These are phyloP conservation scores for Yamadazyma blattariae DNA, from an alignment of 1,139 yeast species.

Conservation along the genomic window DNA sequence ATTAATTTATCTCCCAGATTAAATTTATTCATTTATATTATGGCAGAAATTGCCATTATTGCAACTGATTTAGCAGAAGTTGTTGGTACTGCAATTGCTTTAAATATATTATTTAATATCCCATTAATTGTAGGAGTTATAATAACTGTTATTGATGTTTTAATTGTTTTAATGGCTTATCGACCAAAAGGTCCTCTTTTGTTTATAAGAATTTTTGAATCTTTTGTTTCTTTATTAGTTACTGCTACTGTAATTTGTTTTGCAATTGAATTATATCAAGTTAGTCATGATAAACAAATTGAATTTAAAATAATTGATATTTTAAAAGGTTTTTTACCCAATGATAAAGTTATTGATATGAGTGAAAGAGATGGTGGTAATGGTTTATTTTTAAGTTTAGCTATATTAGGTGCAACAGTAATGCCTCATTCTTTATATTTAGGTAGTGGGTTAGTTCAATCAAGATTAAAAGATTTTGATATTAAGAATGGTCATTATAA, in stretches of 20 bases:
- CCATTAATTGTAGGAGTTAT: slow-evolving; percentile 81
- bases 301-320: slow-evolving; percentile 55
- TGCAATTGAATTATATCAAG: slow-evolving; percentile 71
- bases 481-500: slow-evolving; percentile 54
- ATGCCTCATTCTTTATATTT: slow-evolving; percentile 95
- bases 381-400: slow-evolving; percentile 83
- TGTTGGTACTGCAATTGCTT: slow-evolving; percentile 88
- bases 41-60: slow-evolving; percentile 85
- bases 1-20: slow-evolving; percentile 63
- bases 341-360: slow-evolving; percentile 57
- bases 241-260: slow-evolving; percentile 84
- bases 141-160: slow-evolving; percentile 79
- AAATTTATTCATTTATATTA: slow-evolving; percentile 60
- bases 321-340: slow-evolving; percentile 76
- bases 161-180: slow-evolving; percentile 83
- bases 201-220: slow-evolving; percentile 77
- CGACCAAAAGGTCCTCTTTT: slow-evolving; percentile 83
- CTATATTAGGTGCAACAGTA: slow-evolving; percentile 93
- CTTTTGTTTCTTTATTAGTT: slow-evolving; percentile 74
- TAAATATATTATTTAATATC: slow-evolving; percentile 73
- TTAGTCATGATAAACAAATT: slow-evolving; percentile 49
- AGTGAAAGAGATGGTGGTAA: slow-evolving; percentile 58
- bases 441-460: slow-evolving; percentile 92
- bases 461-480: slow-evolving; percentile 82
- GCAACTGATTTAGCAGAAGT: slow-evolving; percentile 95